Percentiles rank a stretch among this genome's conserved stretches.
These are phyloP conservation scores for Ceriops tagal DNA, from an alignment of 345 rosid genomes.

Conservation along the genomic window DNA sequence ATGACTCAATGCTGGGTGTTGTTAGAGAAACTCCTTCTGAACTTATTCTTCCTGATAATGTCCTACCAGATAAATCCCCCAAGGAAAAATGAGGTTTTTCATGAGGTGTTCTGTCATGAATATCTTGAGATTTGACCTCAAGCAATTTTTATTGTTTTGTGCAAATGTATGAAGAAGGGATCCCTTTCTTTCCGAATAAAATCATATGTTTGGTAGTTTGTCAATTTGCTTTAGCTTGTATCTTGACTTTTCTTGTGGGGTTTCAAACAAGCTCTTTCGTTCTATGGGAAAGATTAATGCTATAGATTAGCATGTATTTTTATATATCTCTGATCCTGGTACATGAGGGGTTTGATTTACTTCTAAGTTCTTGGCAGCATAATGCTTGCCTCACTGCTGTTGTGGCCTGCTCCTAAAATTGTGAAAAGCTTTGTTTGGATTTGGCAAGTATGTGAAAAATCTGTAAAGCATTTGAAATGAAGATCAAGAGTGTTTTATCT, in stretches of 20 bases:
- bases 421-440: neutral
- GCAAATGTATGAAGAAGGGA: slow-evolving; percentile 35
- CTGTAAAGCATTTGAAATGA: neutral
- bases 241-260: slow-evolving; percentile 13
- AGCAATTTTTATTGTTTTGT: slow-evolving; percentile 30
- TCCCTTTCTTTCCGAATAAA: slow-evolving; percentile 40
- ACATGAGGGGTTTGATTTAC: slow-evolving; percentile 8
- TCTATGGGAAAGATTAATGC: slow-evolving; percentile 22
- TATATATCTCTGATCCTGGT: slow-evolving; percentile 19
- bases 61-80: slow-evolving; percentile 47
- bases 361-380: neutral
- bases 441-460: neutral
- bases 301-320: slow-evolving; percentile 24
- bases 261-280: neutral
- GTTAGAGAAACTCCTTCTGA: slow-evolving; percentile 78
- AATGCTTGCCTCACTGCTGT: neutral
- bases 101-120: slow-evolving; percentile 21
- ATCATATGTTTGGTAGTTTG: slow-evolving; percentile 28
- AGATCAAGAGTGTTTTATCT: neutral
- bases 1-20: slow-evolving; percentile 82
- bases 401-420: neutral
- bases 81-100: slow-evolving; percentile 48
- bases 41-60: slow-evolving; percentile 69
- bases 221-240: slow-evolving; percentile 14
- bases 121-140: slow-evolving; percentile 26